Conservation (phyloP, 2,329 filamentous ascomycete genomes). For the Nemania sp. region DNA sequence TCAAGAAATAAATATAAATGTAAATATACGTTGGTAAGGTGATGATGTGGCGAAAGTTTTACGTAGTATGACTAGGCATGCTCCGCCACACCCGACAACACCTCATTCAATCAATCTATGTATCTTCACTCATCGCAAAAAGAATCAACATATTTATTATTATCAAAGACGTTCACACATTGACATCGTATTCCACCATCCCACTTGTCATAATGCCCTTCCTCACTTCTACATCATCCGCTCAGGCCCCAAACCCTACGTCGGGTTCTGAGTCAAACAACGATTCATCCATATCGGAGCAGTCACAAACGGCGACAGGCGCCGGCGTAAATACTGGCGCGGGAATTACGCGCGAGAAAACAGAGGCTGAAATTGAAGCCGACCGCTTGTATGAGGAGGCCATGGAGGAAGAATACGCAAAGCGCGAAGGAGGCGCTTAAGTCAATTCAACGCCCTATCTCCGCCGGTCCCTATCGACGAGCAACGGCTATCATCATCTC, state of each 20-base stretch:
- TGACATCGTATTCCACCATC: neutral
- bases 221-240: slow-evolving; percentile 20
- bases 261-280: slow-evolving; percentile 23
- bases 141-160: slow-evolving; percentile 8
- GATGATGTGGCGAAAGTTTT: slow-evolving; percentile 25
- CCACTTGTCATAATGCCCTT: slow-evolving; percentile 21
- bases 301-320: slow-evolving; percentile 50
- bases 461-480: neutral
- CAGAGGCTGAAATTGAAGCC: slow-evolving; percentile 62
- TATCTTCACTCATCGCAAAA: neutral
- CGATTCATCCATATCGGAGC: slow-evolving; percentile 25
- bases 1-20: neutral
- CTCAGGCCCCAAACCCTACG: slow-evolving; percentile 3
- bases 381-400: slow-evolving; percentile 63
- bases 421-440: slow-evolving; percentile 64
- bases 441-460: neutral
- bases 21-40: neutral
- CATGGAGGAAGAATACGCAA: slow-evolving; percentile 69
- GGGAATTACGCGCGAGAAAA: slow-evolving; percentile 61
- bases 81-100: slow-evolving; percentile 20
- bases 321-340: slow-evolving; percentile 64
- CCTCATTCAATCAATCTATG: neutral
- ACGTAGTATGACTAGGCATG: neutral
- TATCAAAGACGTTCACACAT: neutral
- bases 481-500: neutral